Evolutionary conservation across 2,329 filamentous ascomycete genomes (phyloP), one percentile per base, ranked within the genome.

Genomic region (Pseudogymnoascus sp.): DNA sequence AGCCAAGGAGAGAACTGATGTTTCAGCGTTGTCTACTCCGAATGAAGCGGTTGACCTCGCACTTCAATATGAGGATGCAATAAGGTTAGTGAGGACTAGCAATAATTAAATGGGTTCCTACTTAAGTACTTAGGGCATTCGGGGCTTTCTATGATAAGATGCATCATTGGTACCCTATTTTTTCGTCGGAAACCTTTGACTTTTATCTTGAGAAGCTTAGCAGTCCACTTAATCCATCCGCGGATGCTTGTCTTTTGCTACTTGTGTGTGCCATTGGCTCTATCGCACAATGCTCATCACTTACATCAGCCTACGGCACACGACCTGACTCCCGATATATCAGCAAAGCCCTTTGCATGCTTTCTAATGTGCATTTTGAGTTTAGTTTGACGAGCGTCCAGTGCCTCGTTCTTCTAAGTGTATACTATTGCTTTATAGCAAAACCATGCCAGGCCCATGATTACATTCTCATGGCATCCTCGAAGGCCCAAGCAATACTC

Each of bases 371-470:
- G 31, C 25, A 71, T 60, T 62, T 69, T 1, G 70, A 73, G 28
- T 69, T 67, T 43, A 70, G 66, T 61, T 60, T 73, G 11, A 64
- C 60, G 6, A 69, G 67, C 43, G 67, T 72, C 8, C 72, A 73
- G 63, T 72, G 70, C 48, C 63, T 72, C 11, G 23, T 74, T 8
- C 65, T 72, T 4, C 57, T 72, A 14, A 68, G 67, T 36, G 64
- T 73, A 51, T 73, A 74, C 66, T 71, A 74, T 60, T 68, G 67
- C 63, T 71, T 67, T 45, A 64, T 72, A 8, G 63, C 67, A 8
- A 70, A 68, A 45, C 72, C 72, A 11, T 72, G 70, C 45, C 71
- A 74, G 60, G 72, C 72, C 1, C 69, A 73, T 64, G 72, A 74
- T 41, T 73, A 72, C 51, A 68, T 68, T 36, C 51, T 72, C 60